Base-by-base conservation (phyloP, 805 yeast species). In the Sugiyamaella boreocaroliniensis region DNA sequence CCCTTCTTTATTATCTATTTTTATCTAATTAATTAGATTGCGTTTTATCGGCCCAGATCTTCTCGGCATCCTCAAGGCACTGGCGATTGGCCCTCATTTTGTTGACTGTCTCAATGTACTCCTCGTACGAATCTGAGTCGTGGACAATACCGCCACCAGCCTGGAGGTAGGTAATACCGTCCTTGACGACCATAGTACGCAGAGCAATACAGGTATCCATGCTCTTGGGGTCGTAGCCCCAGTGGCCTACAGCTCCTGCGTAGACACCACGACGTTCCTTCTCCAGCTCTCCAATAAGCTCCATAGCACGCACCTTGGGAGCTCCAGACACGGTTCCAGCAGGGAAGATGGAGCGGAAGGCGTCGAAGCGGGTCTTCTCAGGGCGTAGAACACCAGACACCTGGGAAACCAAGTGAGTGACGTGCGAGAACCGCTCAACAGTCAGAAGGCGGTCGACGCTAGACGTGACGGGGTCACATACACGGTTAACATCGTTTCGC, bases 261-360 rank as follows among this genome's bases (percentile, higher is more conserved):
- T 93, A 93, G 8, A 92, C 90, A 45, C 98, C 99, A 65, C 99
- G 78, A 64, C 89, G 88, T 66, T 92, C 98, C 56, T 80, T 78
- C 67, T 93, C 99, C 47, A 92, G 72, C 67, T 88, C 95, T 16
- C 86, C 85, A 61, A 93, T 89, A 44, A 93, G 75, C 69, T 90
- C 95, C 98, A 93, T 93, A 9, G 99, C 99, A 62, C 80, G 82
- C 43, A 93, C 95, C 70, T 93, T 93, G 52, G 99, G 99, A 1
- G 99, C 98, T 41, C 99, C 99, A 52, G 95, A 84, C 11, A 92
- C 98, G 1, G 99, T 93, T 44, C 99, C 99, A 1, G 99, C 99
- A 18, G 99, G 99, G 82, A 93, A 93, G 51, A 93, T 88, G 2
- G 97, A 89, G 68, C 99, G 80, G 72, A 93, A 89, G 0, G 99